phyloP scores from a whole-genome alignment of 805 yeast species.

The Martiniozyma abietophila region DNA sequence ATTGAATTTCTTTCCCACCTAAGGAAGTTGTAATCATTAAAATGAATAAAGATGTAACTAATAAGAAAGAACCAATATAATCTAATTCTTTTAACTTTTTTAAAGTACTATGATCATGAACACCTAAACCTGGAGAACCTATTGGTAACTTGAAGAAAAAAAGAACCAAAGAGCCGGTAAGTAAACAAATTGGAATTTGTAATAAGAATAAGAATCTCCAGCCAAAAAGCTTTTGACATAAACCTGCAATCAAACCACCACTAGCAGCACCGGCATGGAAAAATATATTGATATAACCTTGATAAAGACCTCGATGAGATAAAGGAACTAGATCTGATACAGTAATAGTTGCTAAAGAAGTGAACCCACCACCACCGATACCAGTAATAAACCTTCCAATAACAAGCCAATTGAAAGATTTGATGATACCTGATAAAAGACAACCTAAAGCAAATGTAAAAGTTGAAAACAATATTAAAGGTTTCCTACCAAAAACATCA shows the following conservation, averaged over 20 bases:
- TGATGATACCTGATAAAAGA: slow-evolving; percentile 30
- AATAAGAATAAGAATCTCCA: slow-evolving; percentile 55
- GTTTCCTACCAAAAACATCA: slow-evolving; percentile 41
- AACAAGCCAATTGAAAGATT: slow-evolving; percentile 34
- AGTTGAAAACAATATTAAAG: slow-evolving; percentile 25
- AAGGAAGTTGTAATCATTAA: slow-evolving; percentile 55
- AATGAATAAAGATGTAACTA: slow-evolving; percentile 45
- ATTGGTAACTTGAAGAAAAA: slow-evolving; percentile 28
- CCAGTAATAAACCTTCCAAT: slow-evolving; percentile 67
- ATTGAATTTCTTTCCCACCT: slow-evolving; percentile 46
- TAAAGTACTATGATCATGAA: slow-evolving; percentile 17
- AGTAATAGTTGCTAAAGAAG: slow-evolving; percentile 63
- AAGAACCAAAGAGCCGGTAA: slow-evolving; percentile 31
- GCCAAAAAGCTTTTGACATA: slow-evolving; percentile 39
- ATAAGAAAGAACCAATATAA: slow-evolving; percentile 48
- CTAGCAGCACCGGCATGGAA: slow-evolving; percentile 67
- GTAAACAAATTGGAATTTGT: slow-evolving; percentile 43
- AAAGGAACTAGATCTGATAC: slow-evolving; percentile 68
- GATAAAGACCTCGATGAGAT: slow-evolving; percentile 68
- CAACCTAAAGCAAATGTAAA: slow-evolving; percentile 30
- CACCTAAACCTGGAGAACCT: slow-evolving; percentile 4
- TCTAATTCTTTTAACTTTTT: slow-evolving; percentile 34
- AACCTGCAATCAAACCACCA: slow-evolving; percentile 59
- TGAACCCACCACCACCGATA: slow-evolving; percentile 83
- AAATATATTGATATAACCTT: slow-evolving; percentile 69